phyloP scores from a whole-genome alignment of 352 stramenopile genomes.

The Lagenidium giganteum region DNA sequence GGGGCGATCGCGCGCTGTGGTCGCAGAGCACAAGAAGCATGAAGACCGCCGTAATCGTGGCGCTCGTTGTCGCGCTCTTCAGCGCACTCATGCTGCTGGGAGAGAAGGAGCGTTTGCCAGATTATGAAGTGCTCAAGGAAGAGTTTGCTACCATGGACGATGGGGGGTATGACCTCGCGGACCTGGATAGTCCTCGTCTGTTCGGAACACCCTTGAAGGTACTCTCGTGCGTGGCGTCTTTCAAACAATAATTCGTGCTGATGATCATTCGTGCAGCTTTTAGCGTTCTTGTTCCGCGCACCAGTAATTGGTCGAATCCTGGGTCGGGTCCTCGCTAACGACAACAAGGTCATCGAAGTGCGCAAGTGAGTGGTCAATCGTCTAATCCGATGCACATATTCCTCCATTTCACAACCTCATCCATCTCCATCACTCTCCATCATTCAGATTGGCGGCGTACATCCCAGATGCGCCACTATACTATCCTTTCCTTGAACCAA shows the following conservation, averaged over 20 bases:
- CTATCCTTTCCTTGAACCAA: constrained; percentile 52
- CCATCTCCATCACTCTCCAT: no score
- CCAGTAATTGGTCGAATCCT: constrained; percentile 40
- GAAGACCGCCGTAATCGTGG: constrained; percentile 19
- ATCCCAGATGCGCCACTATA: constrained; percentile 63
- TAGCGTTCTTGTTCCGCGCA: constrained; percentile 33
- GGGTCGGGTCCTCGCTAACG: constrained; percentile 32
- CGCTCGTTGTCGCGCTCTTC: constrained; percentile 26
- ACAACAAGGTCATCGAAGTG: constrained; percentile 50
- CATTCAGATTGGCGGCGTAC: constrained; percentile 42
- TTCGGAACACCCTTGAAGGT: constrained; percentile 34
- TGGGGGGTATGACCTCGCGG: constrained; percentile 33
- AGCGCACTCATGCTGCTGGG: constrained; percentile 36
- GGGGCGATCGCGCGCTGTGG: no score
- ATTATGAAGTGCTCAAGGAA: constrained; percentile 22
- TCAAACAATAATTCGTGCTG: not conserved
- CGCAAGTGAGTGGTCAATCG: constrained; percentile 9
- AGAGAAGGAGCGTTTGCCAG: constrained; percentile 27
- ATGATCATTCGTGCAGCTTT: constrained; percentile 5
- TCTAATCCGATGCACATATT: not conserved
- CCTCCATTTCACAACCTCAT: not conserved
- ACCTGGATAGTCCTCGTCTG: constrained; percentile 34
- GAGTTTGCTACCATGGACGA: constrained; percentile 17
- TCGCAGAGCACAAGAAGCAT: no score
- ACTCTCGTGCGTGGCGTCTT: not conserved